Evolutionary conservation across 1,284 basidiomycete genomes (phyloP).

Genomic region (Moniliophthora roreri): DNA sequence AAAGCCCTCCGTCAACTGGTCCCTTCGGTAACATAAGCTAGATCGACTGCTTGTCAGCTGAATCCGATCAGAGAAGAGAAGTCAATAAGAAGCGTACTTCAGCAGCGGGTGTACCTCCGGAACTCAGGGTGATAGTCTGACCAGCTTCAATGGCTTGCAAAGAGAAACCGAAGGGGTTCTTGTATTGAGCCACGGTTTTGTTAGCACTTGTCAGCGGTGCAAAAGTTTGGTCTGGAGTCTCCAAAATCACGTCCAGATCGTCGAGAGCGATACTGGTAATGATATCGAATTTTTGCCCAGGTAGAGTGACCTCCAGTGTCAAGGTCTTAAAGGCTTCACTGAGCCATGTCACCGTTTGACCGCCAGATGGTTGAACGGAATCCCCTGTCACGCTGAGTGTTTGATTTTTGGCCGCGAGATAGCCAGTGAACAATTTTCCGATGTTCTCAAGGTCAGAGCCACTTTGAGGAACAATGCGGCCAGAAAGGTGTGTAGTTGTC

Average conservation of each 20-base stretch:
- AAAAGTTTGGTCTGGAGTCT: conserved; percentile 52
- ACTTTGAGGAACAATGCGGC: conserved; percentile 63
- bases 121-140: conserved; percentile 54
- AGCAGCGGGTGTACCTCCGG: conserved; percentile 53
- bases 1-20: conserved; percentile 59
- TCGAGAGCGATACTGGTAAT: conserved; percentile 67
- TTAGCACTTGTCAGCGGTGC: conserved; percentile 61
- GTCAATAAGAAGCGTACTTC: conserved; percentile 33
- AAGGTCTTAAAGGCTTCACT: conserved; percentile 71
- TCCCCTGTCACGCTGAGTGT: conserved; percentile 62
- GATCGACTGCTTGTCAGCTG: conserved; percentile 11
- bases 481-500: conserved; percentile 55
- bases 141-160: conserved; percentile 62
- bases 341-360: conserved; percentile 60
- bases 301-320: conserved; percentile 59
- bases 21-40: conserved; percentile 56
- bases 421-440: conserved; percentile 68
- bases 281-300: conserved; percentile 63
- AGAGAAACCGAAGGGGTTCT: conserved; percentile 79
- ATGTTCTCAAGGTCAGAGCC: conserved; percentile 54
- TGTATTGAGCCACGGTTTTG: conserved; percentile 63
- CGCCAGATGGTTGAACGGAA: conserved; percentile 60
- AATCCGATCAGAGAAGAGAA: conserved; percentile 6
- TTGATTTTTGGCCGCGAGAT: conserved; percentile 65
- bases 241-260: conserved; percentile 60